Conservation (phyloP, 2,329 filamentous ascomycete genomes). For the Leptosphaerulina australis region DNA sequence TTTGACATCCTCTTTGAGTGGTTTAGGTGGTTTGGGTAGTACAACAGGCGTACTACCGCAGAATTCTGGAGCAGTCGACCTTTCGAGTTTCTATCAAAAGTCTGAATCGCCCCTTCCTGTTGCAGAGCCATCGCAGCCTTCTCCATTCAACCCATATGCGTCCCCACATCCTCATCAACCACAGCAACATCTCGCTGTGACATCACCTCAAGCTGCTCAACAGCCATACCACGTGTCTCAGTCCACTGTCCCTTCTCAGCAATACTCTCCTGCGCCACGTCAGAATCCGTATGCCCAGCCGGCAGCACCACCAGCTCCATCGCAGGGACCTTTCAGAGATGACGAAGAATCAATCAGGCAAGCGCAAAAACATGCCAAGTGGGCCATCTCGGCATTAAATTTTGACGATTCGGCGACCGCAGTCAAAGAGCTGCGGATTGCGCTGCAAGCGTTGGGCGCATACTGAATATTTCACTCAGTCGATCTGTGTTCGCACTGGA, state of each 20-base stretch:
- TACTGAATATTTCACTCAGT: conserved; percentile 44
- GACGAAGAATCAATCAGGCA: conserved; percentile 75
- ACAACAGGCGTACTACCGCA: conserved; percentile 19
- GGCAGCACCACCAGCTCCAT: conserved; percentile 21
- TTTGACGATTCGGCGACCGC: conserved; percentile 95
- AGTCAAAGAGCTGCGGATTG: conserved; percentile 79
- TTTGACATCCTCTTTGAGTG: conserved; percentile 20
- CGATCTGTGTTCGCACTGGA: neutral
- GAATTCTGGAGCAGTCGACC: conserved; percentile 31
- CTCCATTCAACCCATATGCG: conserved; percentile 31
- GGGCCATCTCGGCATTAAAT: conserved; percentile 94
- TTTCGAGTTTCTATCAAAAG: conserved; percentile 43
- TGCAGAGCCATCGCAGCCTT: conserved; percentile 30
- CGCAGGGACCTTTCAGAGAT: conserved; percentile 54
- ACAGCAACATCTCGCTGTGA: conserved; percentile 16
- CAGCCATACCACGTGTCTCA: conserved; percentile 18
- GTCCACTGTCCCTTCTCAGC: conserved; percentile 17
- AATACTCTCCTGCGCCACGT: conserved; percentile 22
- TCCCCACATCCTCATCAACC: conserved; percentile 25
- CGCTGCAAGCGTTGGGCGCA: conserved; percentile 73
- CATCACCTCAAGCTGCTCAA: conserved; percentile 17
- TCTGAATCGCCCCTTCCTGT: conserved; percentile 47
- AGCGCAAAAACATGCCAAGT: conserved; percentile 95
- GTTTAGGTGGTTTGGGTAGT: neutral
- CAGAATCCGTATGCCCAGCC: conserved; percentile 30